A percentile compares a stretch with the other conserved stretches of the same genome.
These are phyloP conservation scores for Malus hybrid DNA, from an alignment of 331 rosid genomes.

Conservation along the genomic window DNA sequence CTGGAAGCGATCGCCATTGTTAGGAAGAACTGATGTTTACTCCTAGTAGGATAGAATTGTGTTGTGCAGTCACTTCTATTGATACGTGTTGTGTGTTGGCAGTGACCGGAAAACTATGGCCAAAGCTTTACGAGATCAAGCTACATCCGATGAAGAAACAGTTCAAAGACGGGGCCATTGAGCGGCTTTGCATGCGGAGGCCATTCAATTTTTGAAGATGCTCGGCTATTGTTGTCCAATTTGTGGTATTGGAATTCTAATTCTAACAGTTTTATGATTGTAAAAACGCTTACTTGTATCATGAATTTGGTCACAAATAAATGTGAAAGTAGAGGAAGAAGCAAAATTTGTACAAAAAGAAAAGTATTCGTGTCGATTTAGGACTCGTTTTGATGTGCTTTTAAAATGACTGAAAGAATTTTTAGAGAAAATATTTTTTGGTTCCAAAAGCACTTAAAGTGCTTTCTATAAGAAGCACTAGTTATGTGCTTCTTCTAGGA, in stretches of 20 bases:
- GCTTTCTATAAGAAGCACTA: no score
- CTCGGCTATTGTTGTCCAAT: neutral
- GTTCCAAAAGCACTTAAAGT: no score
- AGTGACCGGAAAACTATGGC: conserved; percentile 97
- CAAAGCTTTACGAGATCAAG: conserved; percentile 71
- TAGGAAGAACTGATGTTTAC: neutral
- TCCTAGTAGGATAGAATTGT: neutral
- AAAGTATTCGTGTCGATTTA: neutral
- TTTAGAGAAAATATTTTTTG: no score
- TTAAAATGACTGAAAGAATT: no score
- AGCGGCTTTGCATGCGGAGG: conserved; percentile 52
- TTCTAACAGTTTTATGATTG: neutral
- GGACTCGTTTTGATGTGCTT: no score
- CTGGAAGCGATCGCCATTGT: neutral
- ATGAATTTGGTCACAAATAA: neutral
- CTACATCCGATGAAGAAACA: conserved; percentile 29
- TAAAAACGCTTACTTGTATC: neutral
- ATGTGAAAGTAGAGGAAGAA: neutral
- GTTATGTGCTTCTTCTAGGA: no score
- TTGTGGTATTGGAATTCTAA: neutral
- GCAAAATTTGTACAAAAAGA: neutral
- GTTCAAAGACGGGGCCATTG: conserved; percentile 26
- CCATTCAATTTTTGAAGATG: conserved; percentile 18
- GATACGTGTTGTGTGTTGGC: conserved; percentile 5
- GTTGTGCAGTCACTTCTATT: neutral